Evolutionary conservation across 768 basidiomycete genomes (phyloP), one percentile per base, ranked within the genome.

Genomic region (Fibroporia radiculosa): DNA sequence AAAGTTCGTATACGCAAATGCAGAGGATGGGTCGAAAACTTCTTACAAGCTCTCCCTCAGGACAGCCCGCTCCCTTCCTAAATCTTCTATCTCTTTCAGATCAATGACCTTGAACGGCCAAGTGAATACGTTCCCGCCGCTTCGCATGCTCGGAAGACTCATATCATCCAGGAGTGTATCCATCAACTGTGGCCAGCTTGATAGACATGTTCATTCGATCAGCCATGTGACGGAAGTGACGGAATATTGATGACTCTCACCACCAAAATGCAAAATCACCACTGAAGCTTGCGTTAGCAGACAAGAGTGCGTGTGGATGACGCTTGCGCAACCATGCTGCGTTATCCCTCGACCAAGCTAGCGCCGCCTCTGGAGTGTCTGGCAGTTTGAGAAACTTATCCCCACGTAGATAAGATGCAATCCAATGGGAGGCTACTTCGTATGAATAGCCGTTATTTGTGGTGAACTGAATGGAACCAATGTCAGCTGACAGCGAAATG

Each of bases 51-150:
- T n/a, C n/a, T n/a, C n/a, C n/a, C n/a, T n/a, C n/a, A n/a, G n/a
- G n/a, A n/a, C 58, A n/a, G 59, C 63, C 11, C 77, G 66, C 53
- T 83, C 80, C 41, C 73, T 67, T 1, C 57, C 53, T 12, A 83
- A 60, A 3, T 55, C 66, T 10, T 58, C 52, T 23, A 82, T 65
- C 52, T 83, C 80, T 3, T 67, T 56, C 18, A 70, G 27, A 14
- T 73, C 65, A 24, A 79, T 65, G 11, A 69, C 64, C 46, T 69
- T 72, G 66, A 84, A 80, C 0, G 73, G 68, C 80, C 80, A 84
- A 6, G 73, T 82, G 3, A 82, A 49, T 76, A 77, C 81, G 48
- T 74, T 80, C 13, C 82, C 78, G 2, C 81, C 78, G 26, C 74
- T 79, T 4, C 81, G 65, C 64, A 67, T 62, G 22, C 49, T 71